Percentiles rank a stretch among this genome's conserved stretches.
Conservation (phyloP, 2,329 filamentous ascomycete genomes). For the Emericellopsis atlantica region DNA sequence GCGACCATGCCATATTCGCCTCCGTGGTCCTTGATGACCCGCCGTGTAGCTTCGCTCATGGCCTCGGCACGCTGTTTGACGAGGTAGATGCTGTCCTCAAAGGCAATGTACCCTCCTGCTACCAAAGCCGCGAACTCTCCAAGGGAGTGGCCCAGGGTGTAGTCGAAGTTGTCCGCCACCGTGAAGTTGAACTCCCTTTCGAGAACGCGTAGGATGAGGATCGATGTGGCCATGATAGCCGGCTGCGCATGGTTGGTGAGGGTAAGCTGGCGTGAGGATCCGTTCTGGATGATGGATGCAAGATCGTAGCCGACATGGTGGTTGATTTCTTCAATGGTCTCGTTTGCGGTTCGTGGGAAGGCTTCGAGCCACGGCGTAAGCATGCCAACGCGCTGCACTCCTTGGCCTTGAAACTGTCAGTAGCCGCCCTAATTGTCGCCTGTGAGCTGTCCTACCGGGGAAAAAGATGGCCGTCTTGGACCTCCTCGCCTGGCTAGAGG, state of each 20-base stretch:
- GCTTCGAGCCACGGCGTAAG: slow-evolving; percentile 72
- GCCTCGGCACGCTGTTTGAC: slow-evolving; percentile 67
- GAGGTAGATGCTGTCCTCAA: slow-evolving; percentile 65
- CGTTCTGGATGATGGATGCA: slow-evolving; percentile 65
- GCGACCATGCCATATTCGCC: slow-evolving; percentile 93
- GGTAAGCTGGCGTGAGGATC: slow-evolving; percentile 66
- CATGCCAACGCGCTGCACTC: slow-evolving; percentile 85
- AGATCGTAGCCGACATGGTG: slow-evolving; percentile 60
- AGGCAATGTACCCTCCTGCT: slow-evolving; percentile 66
- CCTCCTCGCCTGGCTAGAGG: slow-evolving; percentile 19
- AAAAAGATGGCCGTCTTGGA: slow-evolving; percentile 48
- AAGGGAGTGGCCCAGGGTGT: slow-evolving; percentile 79
- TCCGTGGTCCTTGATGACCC: slow-evolving; percentile 53
- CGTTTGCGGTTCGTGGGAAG: slow-evolving; percentile 65
- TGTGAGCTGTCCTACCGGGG: slow-evolving; percentile 25
- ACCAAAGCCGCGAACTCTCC: slow-evolving; percentile 90
- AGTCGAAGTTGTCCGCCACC: slow-evolving; percentile 57
- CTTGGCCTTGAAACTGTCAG: slow-evolving; percentile 49
- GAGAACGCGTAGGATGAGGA: slow-evolving; percentile 78
- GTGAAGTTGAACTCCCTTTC: slow-evolving; percentile 76
- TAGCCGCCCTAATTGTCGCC: neutral
- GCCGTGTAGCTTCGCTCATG: slow-evolving; percentile 66
- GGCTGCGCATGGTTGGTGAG: slow-evolving; percentile 83
- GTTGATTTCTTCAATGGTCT: slow-evolving; percentile 81
- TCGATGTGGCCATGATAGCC: slow-evolving; percentile 89